Conservation (phyloP, 257 asterid genomes). For the Jasminum sambac region DNA sequence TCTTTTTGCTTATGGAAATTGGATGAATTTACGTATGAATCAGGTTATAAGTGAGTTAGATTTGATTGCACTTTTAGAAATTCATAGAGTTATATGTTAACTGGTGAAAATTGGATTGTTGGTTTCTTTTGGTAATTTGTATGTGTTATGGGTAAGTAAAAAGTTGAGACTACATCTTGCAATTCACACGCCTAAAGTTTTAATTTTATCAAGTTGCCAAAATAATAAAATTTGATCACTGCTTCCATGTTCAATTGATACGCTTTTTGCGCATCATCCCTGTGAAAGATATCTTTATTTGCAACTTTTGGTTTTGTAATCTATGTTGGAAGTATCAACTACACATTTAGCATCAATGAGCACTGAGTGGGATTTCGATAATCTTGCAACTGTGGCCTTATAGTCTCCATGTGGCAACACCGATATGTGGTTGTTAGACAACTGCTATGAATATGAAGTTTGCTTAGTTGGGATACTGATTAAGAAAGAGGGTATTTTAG, state of each 20-base stretch:
- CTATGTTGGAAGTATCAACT: background rate
- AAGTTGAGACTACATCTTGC: conserved; percentile 13
- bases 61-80: background rate
- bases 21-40: conserved; percentile 1
- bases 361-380: background rate
- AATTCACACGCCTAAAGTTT: background rate
- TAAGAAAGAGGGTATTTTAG: background rate
- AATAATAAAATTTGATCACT: background rate
- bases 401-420: background rate
- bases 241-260: conserved; percentile 9
- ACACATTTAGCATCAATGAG: background rate
- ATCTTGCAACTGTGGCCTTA: background rate
- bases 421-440: background rate
- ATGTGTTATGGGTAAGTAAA: conserved; percentile 1
- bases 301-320: background rate
- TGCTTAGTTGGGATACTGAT: background rate
- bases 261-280: background rate
- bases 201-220: conserved; percentile 1
- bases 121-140: conserved; percentile 1
- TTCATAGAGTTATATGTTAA: background rate
- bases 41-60: conserved; percentile 3
- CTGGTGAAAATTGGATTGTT: background rate
- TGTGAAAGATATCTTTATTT: background rate
- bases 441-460: background rate
- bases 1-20: conserved; percentile 13